Conservation (phyloP, 352 stramenopile species). For the Pythium utonaiense region DNA sequence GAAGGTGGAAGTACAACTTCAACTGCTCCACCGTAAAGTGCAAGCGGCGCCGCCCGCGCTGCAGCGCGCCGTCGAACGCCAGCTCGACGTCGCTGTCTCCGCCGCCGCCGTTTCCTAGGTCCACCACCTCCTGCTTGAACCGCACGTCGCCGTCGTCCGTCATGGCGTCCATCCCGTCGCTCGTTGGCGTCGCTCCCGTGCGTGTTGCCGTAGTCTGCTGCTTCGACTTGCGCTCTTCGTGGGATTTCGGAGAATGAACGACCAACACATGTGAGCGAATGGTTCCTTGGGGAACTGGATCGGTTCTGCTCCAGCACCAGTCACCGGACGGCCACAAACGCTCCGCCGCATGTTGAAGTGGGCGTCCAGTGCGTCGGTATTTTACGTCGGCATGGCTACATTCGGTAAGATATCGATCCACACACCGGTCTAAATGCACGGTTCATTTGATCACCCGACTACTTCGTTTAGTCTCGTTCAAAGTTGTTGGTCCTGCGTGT, state of each 20-base stretch:
- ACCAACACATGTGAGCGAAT: neutral
- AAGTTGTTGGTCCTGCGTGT: neutral
- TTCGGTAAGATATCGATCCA: neutral
- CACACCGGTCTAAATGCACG: neutral
- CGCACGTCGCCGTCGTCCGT: neutral
- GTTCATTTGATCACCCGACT: neutral
- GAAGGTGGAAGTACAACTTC: conserved; percentile 65
- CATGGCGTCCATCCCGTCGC: neutral
- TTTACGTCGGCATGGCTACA: conserved; percentile 3
- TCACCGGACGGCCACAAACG: neutral
- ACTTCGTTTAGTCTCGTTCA: neutral
- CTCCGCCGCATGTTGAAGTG: neutral
- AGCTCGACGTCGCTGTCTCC: neutral
- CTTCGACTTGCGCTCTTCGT: neutral
- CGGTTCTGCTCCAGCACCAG: too few relatives aligned
- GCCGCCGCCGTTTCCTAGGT: neutral
- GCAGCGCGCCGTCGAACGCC: neutral
- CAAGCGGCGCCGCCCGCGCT: conserved; percentile 29
- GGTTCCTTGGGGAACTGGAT: too few relatives aligned
- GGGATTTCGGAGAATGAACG: neutral
- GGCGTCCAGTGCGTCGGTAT: neutral
- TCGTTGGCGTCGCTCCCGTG: neutral
- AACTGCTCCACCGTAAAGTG: conserved; percentile 59
- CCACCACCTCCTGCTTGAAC: neutral
- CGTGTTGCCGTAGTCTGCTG: neutral